These are phyloP conservation scores for Phialocephala subalpina DNA, from an alignment of 2,329 filamentous ascomycete genomes.

Conservation along the genomic window DNA sequence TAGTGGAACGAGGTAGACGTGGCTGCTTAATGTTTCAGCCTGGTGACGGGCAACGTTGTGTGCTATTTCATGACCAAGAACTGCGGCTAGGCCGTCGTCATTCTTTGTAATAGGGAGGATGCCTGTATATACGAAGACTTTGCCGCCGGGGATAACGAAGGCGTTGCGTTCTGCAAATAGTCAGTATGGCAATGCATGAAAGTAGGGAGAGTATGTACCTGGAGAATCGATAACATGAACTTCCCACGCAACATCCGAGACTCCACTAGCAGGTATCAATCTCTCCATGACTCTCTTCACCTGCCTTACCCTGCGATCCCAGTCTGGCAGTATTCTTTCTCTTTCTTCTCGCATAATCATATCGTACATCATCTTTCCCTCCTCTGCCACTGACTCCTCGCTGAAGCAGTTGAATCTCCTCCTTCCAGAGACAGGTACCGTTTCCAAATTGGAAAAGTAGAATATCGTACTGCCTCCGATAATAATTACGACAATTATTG, in stretches of 20 bases:
- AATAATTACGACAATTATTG: slow-evolving; percentile 50
- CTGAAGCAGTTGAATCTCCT: slow-evolving; percentile 76
- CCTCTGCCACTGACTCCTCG: slow-evolving; percentile 60
- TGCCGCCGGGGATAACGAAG: slow-evolving; percentile 80
- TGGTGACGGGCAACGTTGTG: slow-evolving; percentile 76
- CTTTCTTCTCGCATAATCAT: slow-evolving; percentile 63
- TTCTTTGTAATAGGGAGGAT: slow-evolving; percentile 72
- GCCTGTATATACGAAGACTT: slow-evolving; percentile 81
- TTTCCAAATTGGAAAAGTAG: slow-evolving; percentile 75
- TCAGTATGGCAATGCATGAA: neutral
- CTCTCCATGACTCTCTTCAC: slow-evolving; percentile 72
- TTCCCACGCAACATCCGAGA: slow-evolving; percentile 70
- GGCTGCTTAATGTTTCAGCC: slow-evolving; percentile 65
- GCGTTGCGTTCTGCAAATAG: slow-evolving; percentile 63
- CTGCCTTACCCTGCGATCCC: slow-evolving; percentile 61
- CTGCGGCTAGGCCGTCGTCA: slow-evolving; percentile 76
- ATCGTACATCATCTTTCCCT: slow-evolving; percentile 62
- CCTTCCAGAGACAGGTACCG: slow-evolving; percentile 76
- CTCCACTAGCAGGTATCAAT: slow-evolving; percentile 72
- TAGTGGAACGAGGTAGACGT: slow-evolving; percentile 47
- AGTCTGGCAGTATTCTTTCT: slow-evolving; percentile 61
- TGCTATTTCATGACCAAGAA: slow-evolving; percentile 82
- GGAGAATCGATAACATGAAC: slow-evolving; percentile 77
- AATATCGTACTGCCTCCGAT: slow-evolving; percentile 53
- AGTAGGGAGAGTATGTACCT: slow-evolving; percentile 43